These are phyloP conservation scores for Fusarium coicis DNA, from an alignment of 2,329 filamentous ascomycete species.

Conservation along the genomic window DNA sequence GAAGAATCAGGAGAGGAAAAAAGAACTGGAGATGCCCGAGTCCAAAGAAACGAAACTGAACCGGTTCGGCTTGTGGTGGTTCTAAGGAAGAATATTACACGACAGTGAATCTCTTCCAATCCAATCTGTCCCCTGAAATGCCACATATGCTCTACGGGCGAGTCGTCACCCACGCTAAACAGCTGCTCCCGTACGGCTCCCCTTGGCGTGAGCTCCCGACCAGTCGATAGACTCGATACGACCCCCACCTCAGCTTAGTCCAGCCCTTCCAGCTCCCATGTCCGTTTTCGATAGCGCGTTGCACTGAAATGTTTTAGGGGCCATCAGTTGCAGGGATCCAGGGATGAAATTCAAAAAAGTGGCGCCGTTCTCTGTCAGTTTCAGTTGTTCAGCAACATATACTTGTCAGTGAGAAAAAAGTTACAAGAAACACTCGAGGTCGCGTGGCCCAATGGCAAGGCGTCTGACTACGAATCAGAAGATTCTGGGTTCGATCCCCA, in stretches of 20 bases:
- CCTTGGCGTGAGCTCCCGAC: conserved; percentile 34
- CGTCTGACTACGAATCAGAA: conserved; percentile 47
- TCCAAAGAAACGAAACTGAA: conserved; percentile 40
- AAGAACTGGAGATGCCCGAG: conserved; percentile 29
- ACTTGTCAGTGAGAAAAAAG: fast-evolving
- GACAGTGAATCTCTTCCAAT: conserved; percentile 11
- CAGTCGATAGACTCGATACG: conserved; percentile 27
- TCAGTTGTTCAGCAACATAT: not conserved
- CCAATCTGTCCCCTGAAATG: conserved; percentile 44
- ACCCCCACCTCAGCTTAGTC: conserved; percentile 38
- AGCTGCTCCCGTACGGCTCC: conserved; percentile 32
- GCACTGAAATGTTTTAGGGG: conserved; percentile 37
- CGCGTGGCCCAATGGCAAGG: conserved; percentile 42
- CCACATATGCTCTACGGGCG: conserved; percentile 45
- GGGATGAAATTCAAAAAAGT: not conserved
- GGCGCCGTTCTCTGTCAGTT: not conserved
- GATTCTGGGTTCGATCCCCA: conserved; percentile 45
- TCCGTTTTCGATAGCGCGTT: conserved; percentile 29
- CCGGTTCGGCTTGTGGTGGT: conserved; percentile 29
- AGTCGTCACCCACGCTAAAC: conserved; percentile 29
- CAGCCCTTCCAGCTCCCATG: conserved; percentile 31
- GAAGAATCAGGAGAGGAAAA: conserved; percentile 22
- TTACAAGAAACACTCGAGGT: not conserved
- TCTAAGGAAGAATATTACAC: conserved; percentile 37
- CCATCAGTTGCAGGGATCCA: conserved; percentile 35